A percentile compares a stretch with the other conserved stretches of the same genome.
Evolutionary conservation across 2,329 filamentous ascomycete species (phyloP).

Genomic region (Meredithiella fracta): DNA sequence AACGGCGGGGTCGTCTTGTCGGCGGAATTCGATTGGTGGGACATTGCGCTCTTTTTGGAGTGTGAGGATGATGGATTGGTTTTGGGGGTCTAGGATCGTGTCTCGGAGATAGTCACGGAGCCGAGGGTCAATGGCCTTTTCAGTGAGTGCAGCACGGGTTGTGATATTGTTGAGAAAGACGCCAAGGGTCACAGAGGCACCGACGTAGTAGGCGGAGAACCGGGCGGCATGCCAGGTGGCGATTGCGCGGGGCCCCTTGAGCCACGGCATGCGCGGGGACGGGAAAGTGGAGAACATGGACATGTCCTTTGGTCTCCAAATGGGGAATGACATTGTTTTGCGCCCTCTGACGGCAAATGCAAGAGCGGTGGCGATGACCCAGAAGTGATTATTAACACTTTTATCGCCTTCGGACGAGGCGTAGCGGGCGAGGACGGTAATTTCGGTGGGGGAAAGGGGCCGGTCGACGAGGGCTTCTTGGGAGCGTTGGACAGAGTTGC

Average conservation of each 20-base stretch:
- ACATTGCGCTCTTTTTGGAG: conserved; percentile 14
- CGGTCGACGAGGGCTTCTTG: conserved; percentile 18
- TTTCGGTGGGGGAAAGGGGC: conserved; percentile 23
- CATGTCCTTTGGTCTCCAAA: conserved; percentile 23
- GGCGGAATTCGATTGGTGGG: conserved; percentile 12
- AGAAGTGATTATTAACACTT: conserved; percentile 19
- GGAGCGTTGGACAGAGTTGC: conserved; percentile 13
- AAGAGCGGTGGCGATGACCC: conserved; percentile 19
- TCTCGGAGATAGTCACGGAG: conserved; percentile 18
- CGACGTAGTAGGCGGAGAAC: conserved; percentile 21
- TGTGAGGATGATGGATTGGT: conserved; percentile 13
- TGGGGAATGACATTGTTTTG: conserved; percentile 25
- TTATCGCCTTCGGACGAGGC: conserved; percentile 15
- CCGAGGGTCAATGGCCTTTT: conserved; percentile 20
- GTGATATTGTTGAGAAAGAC: conserved; percentile 21
- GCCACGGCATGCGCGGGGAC: conserved; percentile 14
- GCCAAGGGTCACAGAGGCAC: conserved; percentile 17
- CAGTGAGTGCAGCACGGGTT: conserved; percentile 17
- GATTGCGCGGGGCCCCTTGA: conserved; percentile 19
- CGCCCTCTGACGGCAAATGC: conserved; percentile 20
- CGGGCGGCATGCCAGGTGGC: conserved; percentile 24
- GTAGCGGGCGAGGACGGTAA: conserved; percentile 22
- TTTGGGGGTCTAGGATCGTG: conserved; percentile 15
- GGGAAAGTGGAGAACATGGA: conserved; percentile 19
- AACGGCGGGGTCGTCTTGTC: conserved; percentile 14